Evolutionary conservation across 2,329 filamentous ascomycete species (phyloP).

Genomic region (Ploettnerulaceae sp.): DNA sequence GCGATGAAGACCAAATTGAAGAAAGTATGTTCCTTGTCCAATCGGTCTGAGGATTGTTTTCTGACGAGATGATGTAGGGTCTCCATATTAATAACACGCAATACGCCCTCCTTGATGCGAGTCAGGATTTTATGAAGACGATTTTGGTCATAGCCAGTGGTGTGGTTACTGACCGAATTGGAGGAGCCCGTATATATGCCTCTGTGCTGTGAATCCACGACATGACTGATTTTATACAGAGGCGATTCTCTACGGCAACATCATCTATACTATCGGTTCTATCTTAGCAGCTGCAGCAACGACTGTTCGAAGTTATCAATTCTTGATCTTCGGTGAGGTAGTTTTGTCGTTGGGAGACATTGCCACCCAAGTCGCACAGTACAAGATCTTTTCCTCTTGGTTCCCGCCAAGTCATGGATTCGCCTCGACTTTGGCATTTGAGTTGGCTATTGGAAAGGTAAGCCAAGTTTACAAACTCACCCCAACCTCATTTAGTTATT

Average conservation of each 20-base stretch:
- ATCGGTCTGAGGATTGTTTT: not conserved
- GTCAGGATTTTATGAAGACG: slow-evolving; percentile 58
- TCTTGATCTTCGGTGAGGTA: slow-evolving; percentile 55
- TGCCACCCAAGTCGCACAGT: slow-evolving; percentile 59
- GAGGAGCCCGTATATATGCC: slow-evolving; percentile 45
- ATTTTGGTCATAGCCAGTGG: slow-evolving; percentile 51
- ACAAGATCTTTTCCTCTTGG: slow-evolving; percentile 62
- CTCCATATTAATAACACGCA: slow-evolving; percentile 55
- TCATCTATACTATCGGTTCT: slow-evolving; percentile 52
- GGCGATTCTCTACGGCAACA: slow-evolving; percentile 57
- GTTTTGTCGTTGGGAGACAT: slow-evolving; percentile 57
- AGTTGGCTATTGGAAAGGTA: slow-evolving; percentile 53
- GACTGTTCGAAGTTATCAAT: slow-evolving; percentile 49
- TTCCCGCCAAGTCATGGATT: slow-evolving; percentile 58
- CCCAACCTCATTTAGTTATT: not conserved
- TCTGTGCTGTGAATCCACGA: not conserved
- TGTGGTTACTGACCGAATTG: slow-evolving; percentile 52
- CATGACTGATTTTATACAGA: not conserved
- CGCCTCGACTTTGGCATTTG: slow-evolving; percentile 55
- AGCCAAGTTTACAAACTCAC: too few relatives aligned
- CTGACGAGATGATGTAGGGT: slow-evolving; percentile 33
- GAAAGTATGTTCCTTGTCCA: slow-evolving; percentile 35
- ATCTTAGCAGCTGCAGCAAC: slow-evolving; percentile 55
- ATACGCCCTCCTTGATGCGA: slow-evolving; percentile 54
- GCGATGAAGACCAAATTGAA: slow-evolving; percentile 59